Conservation (phyloP, 495 filamentous ascomycete genomes). For the Lasiosphaeria ovina region DNA sequence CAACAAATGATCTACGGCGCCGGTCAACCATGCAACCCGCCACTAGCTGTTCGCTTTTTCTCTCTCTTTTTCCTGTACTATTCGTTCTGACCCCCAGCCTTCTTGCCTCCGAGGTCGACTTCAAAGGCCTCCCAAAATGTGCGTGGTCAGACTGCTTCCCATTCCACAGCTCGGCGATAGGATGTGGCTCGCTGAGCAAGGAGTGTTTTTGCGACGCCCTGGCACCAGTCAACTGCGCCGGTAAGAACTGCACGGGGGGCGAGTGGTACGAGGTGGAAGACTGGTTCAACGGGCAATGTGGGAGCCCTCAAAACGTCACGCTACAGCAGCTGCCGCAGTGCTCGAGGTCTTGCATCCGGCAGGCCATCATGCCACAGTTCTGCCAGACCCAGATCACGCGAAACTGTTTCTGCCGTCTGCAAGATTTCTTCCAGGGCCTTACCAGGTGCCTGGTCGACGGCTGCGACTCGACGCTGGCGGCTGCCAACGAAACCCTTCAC, state of each 20-base stretch:
- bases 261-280: not conserved
- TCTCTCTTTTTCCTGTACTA: not conserved
- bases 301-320: not conserved
- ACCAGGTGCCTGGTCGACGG: not conserved
- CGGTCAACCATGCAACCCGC: not conserved
- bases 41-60: not conserved
- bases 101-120: not conserved
- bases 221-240: not conserved
- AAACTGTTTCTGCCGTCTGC: not conserved
- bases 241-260: not conserved
- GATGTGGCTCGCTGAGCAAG: not conserved
- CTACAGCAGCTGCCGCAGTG: not conserved
- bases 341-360: slow-evolving; percentile 1
- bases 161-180: not conserved
- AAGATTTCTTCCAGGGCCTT: not conserved
- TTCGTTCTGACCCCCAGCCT: not conserved
- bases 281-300: slow-evolving; percentile 1
- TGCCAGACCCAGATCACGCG: not conserved
- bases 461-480: not conserved
- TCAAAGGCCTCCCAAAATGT: not conserved
- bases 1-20: not conserved
- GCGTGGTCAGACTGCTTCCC: slow-evolving; percentile 1
- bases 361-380: slow-evolving; percentile 2
- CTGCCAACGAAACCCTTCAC: not conserved
- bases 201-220: not conserved